Base-by-base conservation (phyloP, 1,284 basidiomycete species). In the Filobasidium uniguttulatum region DNA sequence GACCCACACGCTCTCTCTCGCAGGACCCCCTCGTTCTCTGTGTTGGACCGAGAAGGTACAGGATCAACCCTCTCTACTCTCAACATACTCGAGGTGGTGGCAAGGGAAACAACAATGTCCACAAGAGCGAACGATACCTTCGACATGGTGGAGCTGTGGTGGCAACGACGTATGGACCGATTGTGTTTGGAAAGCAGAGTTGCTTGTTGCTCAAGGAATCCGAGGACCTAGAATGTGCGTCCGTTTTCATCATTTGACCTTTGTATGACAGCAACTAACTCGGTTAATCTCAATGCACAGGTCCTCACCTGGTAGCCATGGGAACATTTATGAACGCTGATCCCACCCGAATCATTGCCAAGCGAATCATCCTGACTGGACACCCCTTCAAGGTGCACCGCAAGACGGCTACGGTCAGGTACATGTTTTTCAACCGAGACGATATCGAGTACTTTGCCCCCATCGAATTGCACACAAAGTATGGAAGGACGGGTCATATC, bases 301-400 rank as follows among this genome's bases (percentile, higher is more conserved):
- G 79, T 23, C 86, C 86, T 22, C 51, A 53, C 29, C 78, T 99
- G 14, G 88, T 98, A 48, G 91, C 87, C 6, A 87, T 78, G 73
- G 94, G 94, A 19, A 80, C 80, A 22, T 85, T 96, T 72, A 67
- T 89, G 57, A 83, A 83, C 57, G 79, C 90, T 1, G 89, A 94
- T 65, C 88, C 93, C 14, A 90, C 86, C 0, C 79, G 94, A 6
- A 78, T 97, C 66, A 78, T 93, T 55, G 82, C 88, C 44, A 98
- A 99, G 69, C 81, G 91, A 19, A 80, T 94, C 65, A 76, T 97
- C 53, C 76, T 99, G 25, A 90, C 90, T 1, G 93, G 93, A 0
- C 90, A 96, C 67, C 93, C 93, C 0, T 89, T 88, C 80, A 94
- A 93, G 65, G 82, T 97, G 4, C 93, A 98, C 75, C 91, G 91